Conservation (phyloP, 2,329 filamentous ascomycete species). For the Cordyceps cicadae region DNA sequence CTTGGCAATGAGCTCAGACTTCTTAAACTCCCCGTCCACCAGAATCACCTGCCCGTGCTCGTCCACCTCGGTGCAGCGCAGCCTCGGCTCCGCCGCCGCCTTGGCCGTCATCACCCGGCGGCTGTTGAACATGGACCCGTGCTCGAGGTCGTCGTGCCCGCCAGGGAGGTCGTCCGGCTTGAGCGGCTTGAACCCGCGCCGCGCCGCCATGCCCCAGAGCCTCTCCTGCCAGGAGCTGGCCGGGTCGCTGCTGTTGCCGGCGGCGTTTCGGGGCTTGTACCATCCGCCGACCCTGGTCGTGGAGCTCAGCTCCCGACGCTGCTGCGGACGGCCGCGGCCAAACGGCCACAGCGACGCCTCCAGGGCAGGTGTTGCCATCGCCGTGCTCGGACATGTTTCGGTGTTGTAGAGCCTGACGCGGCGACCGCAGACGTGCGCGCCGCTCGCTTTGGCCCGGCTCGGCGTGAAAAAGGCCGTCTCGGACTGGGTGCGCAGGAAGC, state of each 20-base stretch:
- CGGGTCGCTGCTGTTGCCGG: conserved; percentile 6
- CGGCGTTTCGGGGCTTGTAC: background rate
- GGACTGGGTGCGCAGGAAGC: conserved; percentile 65
- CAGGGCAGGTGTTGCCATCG: conserved; percentile 12
- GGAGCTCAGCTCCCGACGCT: conserved; percentile 19
- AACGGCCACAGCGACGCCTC: conserved; percentile 24
- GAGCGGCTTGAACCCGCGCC: conserved; percentile 32
- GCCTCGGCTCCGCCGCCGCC: conserved; percentile 71
- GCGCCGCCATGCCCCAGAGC: conserved; percentile 35
- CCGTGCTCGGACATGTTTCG: background rate
- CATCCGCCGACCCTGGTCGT: background rate
- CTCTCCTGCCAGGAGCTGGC: conserved; percentile 39
- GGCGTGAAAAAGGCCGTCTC: conserved; percentile 37
- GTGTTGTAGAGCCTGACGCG: background rate
- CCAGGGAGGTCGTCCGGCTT: conserved; percentile 52
- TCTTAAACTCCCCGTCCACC: conserved; percentile 93
- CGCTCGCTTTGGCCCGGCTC: background rate
- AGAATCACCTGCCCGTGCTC: conserved; percentile 86
- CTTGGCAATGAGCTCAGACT: conserved; percentile 93
- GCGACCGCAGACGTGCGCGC: background rate
- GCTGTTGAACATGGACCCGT: conserved; percentile 50
- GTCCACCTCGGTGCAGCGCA: conserved; percentile 93
- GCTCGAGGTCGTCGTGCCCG: conserved; percentile 2
- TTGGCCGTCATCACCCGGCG: conserved; percentile 65
- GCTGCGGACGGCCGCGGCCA: conserved; percentile 16